Conservation (phyloP, 257 asterid genomes). For the Linderniella brevidens region DNA sequence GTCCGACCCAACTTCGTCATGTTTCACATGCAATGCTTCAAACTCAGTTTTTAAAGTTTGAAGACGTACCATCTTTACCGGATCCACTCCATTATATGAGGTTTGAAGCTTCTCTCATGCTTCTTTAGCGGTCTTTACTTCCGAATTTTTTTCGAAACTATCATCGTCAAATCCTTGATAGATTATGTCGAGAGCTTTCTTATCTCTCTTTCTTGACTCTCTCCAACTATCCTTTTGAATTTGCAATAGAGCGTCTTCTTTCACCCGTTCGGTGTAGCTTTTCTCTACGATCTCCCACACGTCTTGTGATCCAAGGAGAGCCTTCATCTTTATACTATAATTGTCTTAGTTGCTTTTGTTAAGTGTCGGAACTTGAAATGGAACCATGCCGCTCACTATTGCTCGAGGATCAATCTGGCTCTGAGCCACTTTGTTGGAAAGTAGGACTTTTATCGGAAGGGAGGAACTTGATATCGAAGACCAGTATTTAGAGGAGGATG, state of each 20-base stretch:
- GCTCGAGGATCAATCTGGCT: background rate
- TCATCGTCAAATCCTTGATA: background rate
- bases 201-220: too few relatives aligned
- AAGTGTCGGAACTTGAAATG: slow-evolving; percentile 1
- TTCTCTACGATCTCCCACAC: background rate
- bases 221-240: background rate
- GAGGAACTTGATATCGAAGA: background rate
- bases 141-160: background rate
- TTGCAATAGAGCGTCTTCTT: background rate
- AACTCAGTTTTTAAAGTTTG: background rate
- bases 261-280: background rate
- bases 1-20: background rate
- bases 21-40: background rate
- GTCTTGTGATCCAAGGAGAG: background rate
- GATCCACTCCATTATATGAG: background rate
- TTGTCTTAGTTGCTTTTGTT: background rate
- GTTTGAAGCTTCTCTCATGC: slow-evolving; percentile 1
- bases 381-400: background rate
- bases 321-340: background rate
- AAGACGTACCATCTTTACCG: background rate
- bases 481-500: background rate
- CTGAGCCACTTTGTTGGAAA: slow-evolving; percentile 1
- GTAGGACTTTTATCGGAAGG: background rate
- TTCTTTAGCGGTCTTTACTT: background rate
- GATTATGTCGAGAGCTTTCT: background rate